Evolutionary conservation across 306 rosid species (phyloP).

Genomic region (Vigna trinervia): DNA sequence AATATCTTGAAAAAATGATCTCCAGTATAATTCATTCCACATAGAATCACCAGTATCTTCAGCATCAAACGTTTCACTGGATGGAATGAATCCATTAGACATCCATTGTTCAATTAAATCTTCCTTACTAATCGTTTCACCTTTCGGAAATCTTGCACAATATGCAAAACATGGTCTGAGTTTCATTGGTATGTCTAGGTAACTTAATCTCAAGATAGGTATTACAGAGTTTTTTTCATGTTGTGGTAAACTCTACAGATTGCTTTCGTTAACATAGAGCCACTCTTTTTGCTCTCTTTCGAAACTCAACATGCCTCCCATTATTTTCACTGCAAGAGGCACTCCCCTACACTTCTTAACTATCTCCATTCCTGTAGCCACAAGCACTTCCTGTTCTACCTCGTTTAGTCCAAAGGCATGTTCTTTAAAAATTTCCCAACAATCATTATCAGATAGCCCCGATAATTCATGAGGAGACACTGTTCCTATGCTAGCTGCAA

Average conservation of each 20-base stretch:
- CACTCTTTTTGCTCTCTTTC: slow-evolving; percentile 22
- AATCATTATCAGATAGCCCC: slow-evolving; percentile 38
- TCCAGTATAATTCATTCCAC: too few relatives aligned
- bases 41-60: too few relatives aligned
- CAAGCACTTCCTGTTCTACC: too few relatives aligned
- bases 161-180: slow-evolving; percentile 44
- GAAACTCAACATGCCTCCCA: not conserved
- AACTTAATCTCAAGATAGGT: slow-evolving; percentile 38
- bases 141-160: slow-evolving; percentile 44
- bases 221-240: not conserved
- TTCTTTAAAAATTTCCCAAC: slow-evolving; percentile 42
- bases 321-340: slow-evolving; percentile 36
- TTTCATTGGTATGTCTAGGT: not conserved
- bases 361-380: too few relatives aligned
- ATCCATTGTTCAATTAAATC: too few relatives aligned
- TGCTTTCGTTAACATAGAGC: slow-evolving; percentile 27
- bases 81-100: too few relatives aligned
- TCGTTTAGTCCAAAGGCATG: too few relatives aligned
- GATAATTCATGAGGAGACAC: slow-evolving; percentile 9
- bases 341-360: slow-evolving; percentile 15
- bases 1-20: too few relatives aligned
- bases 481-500: slow-evolving; percentile 41
- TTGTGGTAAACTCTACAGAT: not conserved
- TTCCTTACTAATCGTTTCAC: not conserved
- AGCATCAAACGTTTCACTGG: too few relatives aligned